Evolutionary conservation across 305 asterid genomes (phyloP).

Genomic region (Solanum hybrid): DNA sequence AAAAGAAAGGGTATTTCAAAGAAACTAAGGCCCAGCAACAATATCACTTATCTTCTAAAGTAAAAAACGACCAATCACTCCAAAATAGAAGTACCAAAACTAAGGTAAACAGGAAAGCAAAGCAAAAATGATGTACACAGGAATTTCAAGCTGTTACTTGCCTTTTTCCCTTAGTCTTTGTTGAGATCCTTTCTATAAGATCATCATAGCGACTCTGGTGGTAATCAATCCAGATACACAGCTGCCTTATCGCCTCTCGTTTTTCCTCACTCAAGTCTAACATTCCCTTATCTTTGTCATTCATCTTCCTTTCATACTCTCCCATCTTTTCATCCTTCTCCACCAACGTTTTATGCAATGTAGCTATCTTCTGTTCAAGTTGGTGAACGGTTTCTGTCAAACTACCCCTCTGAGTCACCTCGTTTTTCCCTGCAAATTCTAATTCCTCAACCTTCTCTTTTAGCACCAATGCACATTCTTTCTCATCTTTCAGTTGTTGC

Average conservation of each 20-base stretch:
- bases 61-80: constrained; percentile 18
- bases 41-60: not conserved
- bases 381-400: constrained; percentile 24
- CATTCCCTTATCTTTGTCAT: constrained; percentile 30
- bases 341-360: constrained; percentile 29
- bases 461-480: constrained; percentile 23
- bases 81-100: not conserved
- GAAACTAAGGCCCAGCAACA: not conserved
- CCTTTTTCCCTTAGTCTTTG: constrained; percentile 46
- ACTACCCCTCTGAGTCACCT: constrained; percentile 32
- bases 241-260: constrained; percentile 71
- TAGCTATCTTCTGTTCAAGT: constrained; percentile 37
- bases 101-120: not conserved
- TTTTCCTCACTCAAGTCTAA: constrained; percentile 53
- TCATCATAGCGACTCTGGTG: constrained; percentile 59
- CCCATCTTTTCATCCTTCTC: constrained; percentile 30
- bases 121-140: not conserved
- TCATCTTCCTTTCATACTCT: constrained; percentile 22
- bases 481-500: constrained; percentile 39
- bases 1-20: constrained; percentile 3
- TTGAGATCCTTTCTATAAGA: constrained; percentile 47
- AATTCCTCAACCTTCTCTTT: constrained; percentile 26
- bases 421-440: constrained; percentile 26
- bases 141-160: constrained; percentile 28
- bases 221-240: constrained; percentile 68